Conservation (phyloP, 176 grass and related monocot genomes). For the Cenchrus purpureus region DNA sequence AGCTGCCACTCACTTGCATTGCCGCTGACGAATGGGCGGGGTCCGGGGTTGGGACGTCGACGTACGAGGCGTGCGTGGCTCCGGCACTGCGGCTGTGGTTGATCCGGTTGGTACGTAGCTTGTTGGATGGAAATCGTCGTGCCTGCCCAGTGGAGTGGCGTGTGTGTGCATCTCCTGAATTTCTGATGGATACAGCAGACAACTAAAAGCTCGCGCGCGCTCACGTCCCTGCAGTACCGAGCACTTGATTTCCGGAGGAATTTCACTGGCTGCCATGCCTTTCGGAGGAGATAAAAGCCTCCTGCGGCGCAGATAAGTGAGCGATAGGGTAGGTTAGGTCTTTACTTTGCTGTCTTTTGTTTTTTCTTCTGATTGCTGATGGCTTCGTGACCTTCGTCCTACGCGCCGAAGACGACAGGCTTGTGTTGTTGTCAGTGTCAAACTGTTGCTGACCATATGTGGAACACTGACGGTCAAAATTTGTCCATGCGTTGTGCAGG, state of each 20-base stretch:
- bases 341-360: background rate
- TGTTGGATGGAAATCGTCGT: conserved; percentile 18
- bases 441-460: background rate
- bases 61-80: background rate
- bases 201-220: background rate
- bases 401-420: conserved; percentile 35
- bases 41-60: conserved; percentile 1
- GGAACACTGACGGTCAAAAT: conserved; percentile 27
- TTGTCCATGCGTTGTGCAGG: conserved; percentile 6
- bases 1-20: background rate
- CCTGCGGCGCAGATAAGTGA: background rate
- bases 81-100: background rate
- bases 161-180: background rate
- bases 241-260: conserved; percentile 24
- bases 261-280: conserved; percentile 24
- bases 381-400: background rate
- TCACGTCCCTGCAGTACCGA: background rate
- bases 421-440: conserved; percentile 26
- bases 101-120: background rate
- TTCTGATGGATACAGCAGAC: conserved; percentile 15
- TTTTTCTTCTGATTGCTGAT: conserved; percentile 18
- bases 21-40: conserved; percentile 16
- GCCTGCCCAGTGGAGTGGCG: background rate
- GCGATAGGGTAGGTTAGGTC: conserved; percentile 33
- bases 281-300: conserved; percentile 17